A percentile compares a stretch with the other conserved stretches of the same genome.
Conservation (phyloP, 768 basidiomycete species). For the Paxillus ammoniavirescens region DNA sequence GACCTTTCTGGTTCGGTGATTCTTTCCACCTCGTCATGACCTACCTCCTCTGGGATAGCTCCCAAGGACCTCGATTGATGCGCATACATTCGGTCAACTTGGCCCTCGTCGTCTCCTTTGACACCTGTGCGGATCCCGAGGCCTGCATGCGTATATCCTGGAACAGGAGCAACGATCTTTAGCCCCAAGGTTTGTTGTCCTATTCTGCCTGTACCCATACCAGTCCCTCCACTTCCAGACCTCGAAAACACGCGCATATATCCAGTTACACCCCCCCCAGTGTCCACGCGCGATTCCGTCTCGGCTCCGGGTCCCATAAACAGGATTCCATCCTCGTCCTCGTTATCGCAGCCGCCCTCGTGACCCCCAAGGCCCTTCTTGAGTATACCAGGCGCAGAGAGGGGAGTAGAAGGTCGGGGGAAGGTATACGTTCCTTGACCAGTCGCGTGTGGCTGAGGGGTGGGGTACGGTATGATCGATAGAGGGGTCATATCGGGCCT, state of each 20-base stretch:
- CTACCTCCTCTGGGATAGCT: slow-evolving; percentile 4
- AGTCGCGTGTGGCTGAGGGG: not conserved
- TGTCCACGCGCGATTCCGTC: not conserved
- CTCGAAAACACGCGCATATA: slow-evolving; percentile 25
- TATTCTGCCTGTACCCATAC: not conserved
- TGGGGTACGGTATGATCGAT: slow-evolving; percentile 23
- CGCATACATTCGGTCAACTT: slow-evolving; percentile 5
- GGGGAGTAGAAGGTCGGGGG: slow-evolving; percentile 18
- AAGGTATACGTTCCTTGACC: slow-evolving; percentile 11
- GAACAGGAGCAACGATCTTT: slow-evolving; percentile 17
- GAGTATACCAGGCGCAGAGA: slow-evolving; percentile 11
- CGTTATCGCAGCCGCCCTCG: slow-evolving; percentile 6
- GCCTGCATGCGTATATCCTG: slow-evolving; percentile 13
- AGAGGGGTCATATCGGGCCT: slow-evolving; percentile 21
- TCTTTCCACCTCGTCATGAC: slow-evolving; percentile 6
- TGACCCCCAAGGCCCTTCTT: slow-evolving; percentile 9
- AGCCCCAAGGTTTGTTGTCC: not conserved
- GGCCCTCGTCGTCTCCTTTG: not conserved
- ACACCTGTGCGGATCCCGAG: not conserved
- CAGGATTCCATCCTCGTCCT: not conserved
- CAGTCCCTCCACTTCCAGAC: not conserved
- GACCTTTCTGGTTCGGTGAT: not conserved
- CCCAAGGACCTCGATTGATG: slow-evolving; percentile 9
- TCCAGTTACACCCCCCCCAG: slow-evolving; percentile 9
- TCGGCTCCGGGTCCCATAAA: slow-evolving; percentile 8